Conservation (phyloP, 768 basidiomycete genomes). For the Serendipita sp. region DNA sequence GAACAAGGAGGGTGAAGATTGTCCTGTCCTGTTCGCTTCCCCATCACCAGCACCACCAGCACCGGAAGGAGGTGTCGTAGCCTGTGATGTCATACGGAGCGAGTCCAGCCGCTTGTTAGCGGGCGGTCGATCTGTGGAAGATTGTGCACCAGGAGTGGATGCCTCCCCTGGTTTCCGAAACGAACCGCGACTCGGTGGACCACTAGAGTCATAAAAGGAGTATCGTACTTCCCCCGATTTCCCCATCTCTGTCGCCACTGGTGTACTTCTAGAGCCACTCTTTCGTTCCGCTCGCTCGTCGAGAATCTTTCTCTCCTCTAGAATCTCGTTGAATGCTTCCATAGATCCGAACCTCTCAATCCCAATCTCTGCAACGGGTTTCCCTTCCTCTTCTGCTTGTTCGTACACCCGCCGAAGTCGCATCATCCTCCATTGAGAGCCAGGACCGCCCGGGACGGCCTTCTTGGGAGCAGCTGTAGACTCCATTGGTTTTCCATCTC, state of each 20-base stretch:
- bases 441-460: constrained; percentile 65
- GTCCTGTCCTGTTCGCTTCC: constrained; percentile 23
- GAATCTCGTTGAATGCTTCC: constrained; percentile 76
- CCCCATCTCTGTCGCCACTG: constrained; percentile 21
- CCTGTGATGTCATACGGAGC: constrained; percentile 41
- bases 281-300: constrained; percentile 59
- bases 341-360: constrained; percentile 76
- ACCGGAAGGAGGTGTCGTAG: too few species aligned
- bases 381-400: constrained; percentile 69
- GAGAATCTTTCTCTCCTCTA: constrained; percentile 67
- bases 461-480: constrained; percentile 27
- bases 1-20: constrained; percentile 21
- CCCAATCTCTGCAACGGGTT: constrained; percentile 59
- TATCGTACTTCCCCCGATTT: constrained; percentile 23
- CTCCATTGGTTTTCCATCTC: constrained; percentile 25
- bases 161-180: constrained; percentile 73
- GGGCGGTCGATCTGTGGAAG: constrained; percentile 18
- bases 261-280: constrained; percentile 22
- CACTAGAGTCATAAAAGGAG: constrained; percentile 24
- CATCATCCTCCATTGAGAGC: constrained; percentile 97
- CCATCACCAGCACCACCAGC: constrained; percentile 30
- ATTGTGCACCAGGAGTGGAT: constrained; percentile 39
- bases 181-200: constrained; percentile 59
- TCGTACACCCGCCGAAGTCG: constrained; percentile 82
- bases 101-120: constrained; percentile 42